Base-by-base conservation (phyloP, 352 stramenopile species). In the Phytophthora palmivora region DNA sequence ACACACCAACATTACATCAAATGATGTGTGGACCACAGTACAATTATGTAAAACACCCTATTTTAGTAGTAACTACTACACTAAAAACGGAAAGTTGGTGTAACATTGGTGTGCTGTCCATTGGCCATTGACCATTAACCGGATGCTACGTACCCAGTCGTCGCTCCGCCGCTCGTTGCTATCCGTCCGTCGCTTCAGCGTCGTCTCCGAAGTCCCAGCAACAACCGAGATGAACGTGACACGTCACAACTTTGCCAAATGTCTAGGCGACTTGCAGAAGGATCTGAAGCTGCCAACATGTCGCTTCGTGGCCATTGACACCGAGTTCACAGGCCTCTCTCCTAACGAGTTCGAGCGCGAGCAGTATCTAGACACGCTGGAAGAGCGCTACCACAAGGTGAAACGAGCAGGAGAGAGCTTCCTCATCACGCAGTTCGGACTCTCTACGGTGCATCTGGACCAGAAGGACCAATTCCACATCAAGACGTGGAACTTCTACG, bases 401-500 rank as follows among this genome's bases (percentile, higher is more conserved):
- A 89, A 91, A 43, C 72, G 70, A 34, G 78, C 87, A 2, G 87
- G 79, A n/a, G 83, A 91, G 62, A 91, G 85, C 69, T 91, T 95
- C 45, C 72, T 92, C 19, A 78, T 95, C 59, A 89, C 86, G 58
- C 87, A 95, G 64, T 89, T 93, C 68, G 87, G 87, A 2, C 70
- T 95, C 36, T 90, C 82, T 16, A 88, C 79, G 15, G 84, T 92
- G 48, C 83, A 91, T 52, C 45, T 91, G 24, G 74, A 90, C 57
- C 65, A 81, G 19, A 56, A 75, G 41, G 64, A 86, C 36, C 63
- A 88, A 56, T 71, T 84, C 50, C 62, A 74, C 30, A 83, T 92
- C 70, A 84, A 81, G 61, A 91, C 82, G n/a, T 95, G 80, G 81
- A 95, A 95, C 70, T 93, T 95, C 60, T 95, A 90, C 67, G 71